A percentile compares a stretch with the other conserved stretches of the same genome.
Evolutionary conservation across 176 grass and related monocot species (phyloP).

Genomic region (Raddia guianensis): DNA sequence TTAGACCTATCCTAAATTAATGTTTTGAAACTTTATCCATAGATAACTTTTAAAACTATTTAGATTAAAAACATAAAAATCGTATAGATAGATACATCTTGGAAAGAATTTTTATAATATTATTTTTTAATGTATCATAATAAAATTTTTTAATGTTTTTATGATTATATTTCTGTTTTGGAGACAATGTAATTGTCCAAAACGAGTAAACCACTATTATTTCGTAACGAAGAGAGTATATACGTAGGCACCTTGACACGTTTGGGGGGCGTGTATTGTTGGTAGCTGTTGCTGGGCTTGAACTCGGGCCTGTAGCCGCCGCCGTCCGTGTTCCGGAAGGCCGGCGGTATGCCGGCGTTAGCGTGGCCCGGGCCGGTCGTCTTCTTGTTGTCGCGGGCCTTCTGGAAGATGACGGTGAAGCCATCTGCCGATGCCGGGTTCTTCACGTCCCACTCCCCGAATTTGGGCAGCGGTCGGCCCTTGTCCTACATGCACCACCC

Average conservation of each 20-base stretch:
- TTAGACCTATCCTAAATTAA: too few species aligned
- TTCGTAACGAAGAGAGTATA: too few species aligned
- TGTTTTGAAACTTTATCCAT: too few species aligned
- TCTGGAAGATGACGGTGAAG: constrained; percentile 82
- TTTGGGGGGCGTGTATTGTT: constrained; percentile 35
- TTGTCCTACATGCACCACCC: constrained; percentile 33
- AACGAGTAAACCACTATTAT: too few species aligned
- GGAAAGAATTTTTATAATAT: too few species aligned
- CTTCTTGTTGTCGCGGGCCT: constrained; percentile 67
- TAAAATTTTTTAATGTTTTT: too few species aligned
- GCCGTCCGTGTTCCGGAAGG: constrained; percentile 27
- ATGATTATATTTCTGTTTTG: too few species aligned
- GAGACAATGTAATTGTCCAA: too few species aligned
- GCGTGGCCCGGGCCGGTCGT: constrained; percentile 34
- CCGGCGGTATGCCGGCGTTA: constrained; percentile 26
- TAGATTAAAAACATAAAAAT: too few species aligned
- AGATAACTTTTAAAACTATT: too few species aligned
- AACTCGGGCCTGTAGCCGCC: constrained; percentile 11
- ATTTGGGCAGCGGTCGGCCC: constrained; percentile 63
- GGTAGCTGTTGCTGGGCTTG: constrained; percentile 18
- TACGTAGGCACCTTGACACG: constrained; percentile 32
- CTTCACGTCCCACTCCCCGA: constrained; percentile 77
- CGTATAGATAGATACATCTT: too few species aligned
- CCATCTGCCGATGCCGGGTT: constrained; percentile 59
- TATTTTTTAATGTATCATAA: too few species aligned